Evolutionary conservation across 192 early-diverging fungal species (phyloP).

Genomic region (Coemansia sp.): DNA sequence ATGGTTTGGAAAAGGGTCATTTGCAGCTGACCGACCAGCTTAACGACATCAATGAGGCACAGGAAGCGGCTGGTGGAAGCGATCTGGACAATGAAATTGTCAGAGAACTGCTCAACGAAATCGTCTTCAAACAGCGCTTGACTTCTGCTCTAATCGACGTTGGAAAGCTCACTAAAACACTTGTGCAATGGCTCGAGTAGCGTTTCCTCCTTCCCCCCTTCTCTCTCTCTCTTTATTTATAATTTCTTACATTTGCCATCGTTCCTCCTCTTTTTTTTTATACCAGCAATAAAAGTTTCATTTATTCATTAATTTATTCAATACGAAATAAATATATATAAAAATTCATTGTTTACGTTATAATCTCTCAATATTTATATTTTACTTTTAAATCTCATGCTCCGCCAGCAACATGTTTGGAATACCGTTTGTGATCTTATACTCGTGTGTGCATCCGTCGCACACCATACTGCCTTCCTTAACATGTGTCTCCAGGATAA

Average conservation of each 20-base stretch:
- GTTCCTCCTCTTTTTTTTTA: too few relatives aligned
- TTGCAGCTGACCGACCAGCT: slow-evolving; percentile 54
- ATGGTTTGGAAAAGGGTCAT: slow-evolving; percentile 49
- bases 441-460: slow-evolving; percentile 85
- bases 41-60: slow-evolving; percentile 56
- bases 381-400: slow-evolving; percentile 64
- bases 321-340: too few relatives aligned
- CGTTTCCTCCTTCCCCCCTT: too few relatives aligned
- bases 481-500: slow-evolving; percentile 86
- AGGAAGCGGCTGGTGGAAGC: slow-evolving; percentile 46
- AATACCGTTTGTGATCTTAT: slow-evolving; percentile 89
- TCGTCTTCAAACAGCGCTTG: slow-evolving; percentile 78
- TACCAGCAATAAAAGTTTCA: too few relatives aligned
- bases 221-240: too few relatives aligned
- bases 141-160: slow-evolving; percentile 87
- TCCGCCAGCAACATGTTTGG: slow-evolving; percentile 89
- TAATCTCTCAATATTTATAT: slow-evolving; percentile 6
- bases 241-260: too few relatives aligned
- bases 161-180: slow-evolving; percentile 84
- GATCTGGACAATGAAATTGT: slow-evolving; percentile 56
- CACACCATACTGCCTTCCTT: slow-evolving; percentile 91
- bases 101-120: slow-evolving; percentile 59
- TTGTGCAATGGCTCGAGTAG: slow-evolving; percentile 74
- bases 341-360: too few relatives aligned
- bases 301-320: too few relatives aligned